Evolutionary conservation across 495 filamentous ascomycete species (phyloP).

Genomic region (Ascodesmis nigricans): DNA sequence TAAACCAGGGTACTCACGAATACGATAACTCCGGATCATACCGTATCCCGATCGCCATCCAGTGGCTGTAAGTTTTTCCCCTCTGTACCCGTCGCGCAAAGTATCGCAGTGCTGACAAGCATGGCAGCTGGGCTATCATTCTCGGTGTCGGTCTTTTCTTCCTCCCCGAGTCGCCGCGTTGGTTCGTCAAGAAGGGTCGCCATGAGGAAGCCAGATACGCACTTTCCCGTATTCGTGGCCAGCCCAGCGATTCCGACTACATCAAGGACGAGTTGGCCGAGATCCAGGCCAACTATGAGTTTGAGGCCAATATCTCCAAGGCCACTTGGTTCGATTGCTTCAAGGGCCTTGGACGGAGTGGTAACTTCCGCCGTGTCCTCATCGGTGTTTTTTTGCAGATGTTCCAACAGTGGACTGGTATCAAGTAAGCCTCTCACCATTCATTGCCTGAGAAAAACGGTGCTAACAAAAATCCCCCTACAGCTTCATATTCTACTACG

Average conservation of each 20-base stretch:
- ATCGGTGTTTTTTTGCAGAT: constrained; percentile 54
- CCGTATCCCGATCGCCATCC: constrained; percentile 62
- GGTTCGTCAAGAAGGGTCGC: constrained; percentile 31
- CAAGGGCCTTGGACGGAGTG: constrained; percentile 27
- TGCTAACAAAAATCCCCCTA: constrained; percentile 11
- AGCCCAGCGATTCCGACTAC: constrained; percentile 38
- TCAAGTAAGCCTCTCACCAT: constrained; percentile 20
- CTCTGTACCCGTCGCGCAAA: too few relatives aligned
- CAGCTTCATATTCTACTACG: constrained; percentile 13
- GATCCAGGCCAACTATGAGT: constrained; percentile 61
- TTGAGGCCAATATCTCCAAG: constrained; percentile 47
- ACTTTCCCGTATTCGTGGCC: constrained; percentile 30
- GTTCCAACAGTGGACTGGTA: constrained; percentile 44
- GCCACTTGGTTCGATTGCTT: constrained; percentile 49
- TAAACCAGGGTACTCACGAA: constrained; percentile 51
- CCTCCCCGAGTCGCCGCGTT: constrained; percentile 36
- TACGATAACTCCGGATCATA: constrained; percentile 43
- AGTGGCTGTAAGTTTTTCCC: too few relatives aligned
- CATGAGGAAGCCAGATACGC: constrained; percentile 30
- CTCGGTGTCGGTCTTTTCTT: constrained; percentile 17
- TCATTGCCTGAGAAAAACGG: constrained; percentile 8
- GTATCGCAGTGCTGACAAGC: too few relatives aligned
- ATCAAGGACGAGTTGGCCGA: constrained; percentile 51
- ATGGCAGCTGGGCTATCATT: constrained; percentile 35
- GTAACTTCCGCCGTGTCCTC: constrained; percentile 50